Conservation (phyloP, 1,284 basidiomycete species). For the Ustilago crameri region DNA sequence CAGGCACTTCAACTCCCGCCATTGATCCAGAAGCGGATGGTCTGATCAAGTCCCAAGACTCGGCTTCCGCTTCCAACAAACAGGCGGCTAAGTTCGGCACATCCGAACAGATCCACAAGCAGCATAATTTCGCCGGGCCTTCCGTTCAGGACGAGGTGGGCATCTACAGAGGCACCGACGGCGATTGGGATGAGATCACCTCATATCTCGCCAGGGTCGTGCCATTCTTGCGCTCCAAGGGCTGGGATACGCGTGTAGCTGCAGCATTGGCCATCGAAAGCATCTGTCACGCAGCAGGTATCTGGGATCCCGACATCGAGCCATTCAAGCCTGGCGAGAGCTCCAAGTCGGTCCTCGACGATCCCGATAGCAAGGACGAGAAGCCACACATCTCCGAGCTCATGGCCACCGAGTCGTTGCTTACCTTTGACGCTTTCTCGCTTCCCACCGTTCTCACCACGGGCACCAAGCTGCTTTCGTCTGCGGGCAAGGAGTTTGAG, state of each 20-base stretch:
- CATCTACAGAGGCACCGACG: slow-evolving; percentile 72
- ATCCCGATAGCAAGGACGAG: slow-evolving; percentile 25
- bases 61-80: slow-evolving; percentile 10
- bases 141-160: slow-evolving; percentile 23
- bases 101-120: slow-evolving; percentile 39
- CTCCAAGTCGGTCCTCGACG: slow-evolving; percentile 29
- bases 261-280: slow-evolving; percentile 85
- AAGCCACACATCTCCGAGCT: slow-evolving; percentile 31
- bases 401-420: slow-evolving; percentile 29
- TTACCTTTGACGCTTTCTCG: slow-evolving; percentile 70
- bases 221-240: slow-evolving; percentile 86
- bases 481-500: slow-evolving; percentile 85
- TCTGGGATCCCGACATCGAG: slow-evolving; percentile 73
- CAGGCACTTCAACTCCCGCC: slow-evolving; percentile 39
- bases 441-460: slow-evolving; percentile 79
- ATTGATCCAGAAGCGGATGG: slow-evolving; percentile 42
- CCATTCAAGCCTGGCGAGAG: slow-evolving; percentile 41
- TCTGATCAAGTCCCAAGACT: slow-evolving; percentile 32
- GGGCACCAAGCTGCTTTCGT: slow-evolving; percentile 81
- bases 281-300: slow-evolving; percentile 83
- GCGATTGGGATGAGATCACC: slow-evolving; percentile 74
- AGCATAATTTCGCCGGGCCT: slow-evolving; percentile 39
- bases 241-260: slow-evolving; percentile 84
- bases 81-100: slow-evolving; percentile 39
- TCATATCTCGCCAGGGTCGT: slow-evolving; percentile 75